Evolutionary conservation across 352 stramenopile species (phyloP).

Genomic region (Phytophthora parvispora): DNA sequence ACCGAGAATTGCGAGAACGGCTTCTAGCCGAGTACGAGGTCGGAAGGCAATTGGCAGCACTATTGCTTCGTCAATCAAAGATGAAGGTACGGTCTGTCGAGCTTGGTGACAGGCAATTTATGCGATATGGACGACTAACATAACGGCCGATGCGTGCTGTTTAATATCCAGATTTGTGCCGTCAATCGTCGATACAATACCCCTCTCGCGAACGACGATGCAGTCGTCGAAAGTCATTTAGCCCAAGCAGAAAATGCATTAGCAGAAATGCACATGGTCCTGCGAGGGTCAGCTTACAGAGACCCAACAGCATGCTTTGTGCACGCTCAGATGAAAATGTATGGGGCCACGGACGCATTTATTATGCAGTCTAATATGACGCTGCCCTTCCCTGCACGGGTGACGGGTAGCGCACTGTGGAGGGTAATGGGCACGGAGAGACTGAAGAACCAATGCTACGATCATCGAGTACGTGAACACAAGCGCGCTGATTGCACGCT

Average conservation of each 20-base stretch:
- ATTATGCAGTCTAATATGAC: constrained; percentile 19
- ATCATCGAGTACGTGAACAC: constrained; percentile 21
- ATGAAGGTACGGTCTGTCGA: background rate
- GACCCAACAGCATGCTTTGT: constrained; percentile 13
- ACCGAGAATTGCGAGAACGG: constrained; percentile 26
- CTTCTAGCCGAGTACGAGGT: constrained; percentile 12
- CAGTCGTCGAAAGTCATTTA: constrained; percentile 10
- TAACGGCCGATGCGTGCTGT: background rate
- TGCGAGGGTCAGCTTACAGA: constrained; percentile 1
- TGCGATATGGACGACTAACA: background rate
- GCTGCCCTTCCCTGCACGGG: constrained; percentile 13
- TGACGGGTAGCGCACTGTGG: constrained; percentile 18
- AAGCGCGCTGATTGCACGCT: background rate
- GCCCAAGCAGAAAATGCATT: constrained; percentile 12
- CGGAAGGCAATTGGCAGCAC: constrained; percentile 1
- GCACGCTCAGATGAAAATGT: background rate
- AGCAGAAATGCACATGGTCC: background rate
- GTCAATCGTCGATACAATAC: background rate
- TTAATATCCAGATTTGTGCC: background rate
- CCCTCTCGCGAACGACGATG: background rate
- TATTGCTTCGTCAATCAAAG: constrained; percentile 21
- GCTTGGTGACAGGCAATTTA: background rate
- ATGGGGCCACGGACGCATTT: background rate
- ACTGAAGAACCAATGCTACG: constrained; percentile 34
- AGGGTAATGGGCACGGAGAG: constrained; percentile 19